A percentile compares a stretch with the other conserved stretches of the same genome.
phyloP scores from a whole-genome alignment of 2,329 filamentous ascomycete genomes.

The Hypoxylon sp. region DNA sequence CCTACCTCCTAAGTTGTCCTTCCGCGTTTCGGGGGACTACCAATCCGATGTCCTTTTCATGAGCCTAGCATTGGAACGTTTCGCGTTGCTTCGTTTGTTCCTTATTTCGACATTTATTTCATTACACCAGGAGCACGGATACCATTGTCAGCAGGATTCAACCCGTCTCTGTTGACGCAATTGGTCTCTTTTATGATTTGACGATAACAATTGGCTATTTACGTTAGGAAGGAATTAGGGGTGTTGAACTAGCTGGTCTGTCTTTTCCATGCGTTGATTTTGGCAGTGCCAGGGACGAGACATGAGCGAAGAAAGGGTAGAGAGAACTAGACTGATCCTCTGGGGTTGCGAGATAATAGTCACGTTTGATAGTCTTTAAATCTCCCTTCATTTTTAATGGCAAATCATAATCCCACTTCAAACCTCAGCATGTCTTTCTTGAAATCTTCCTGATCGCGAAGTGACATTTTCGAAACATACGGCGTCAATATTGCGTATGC shows the following conservation, averaged over 20 bases:
- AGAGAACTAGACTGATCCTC: slow-evolving; percentile 11
- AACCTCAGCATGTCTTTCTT: neutral
- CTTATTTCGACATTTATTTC: slow-evolving; percentile 2
- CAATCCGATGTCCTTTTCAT: slow-evolving; percentile 5
- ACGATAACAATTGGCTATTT: slow-evolving; percentile 10
- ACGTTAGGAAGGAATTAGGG: neutral
- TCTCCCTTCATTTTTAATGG: slow-evolving; percentile 10
- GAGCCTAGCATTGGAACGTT: slow-evolving; percentile 10
- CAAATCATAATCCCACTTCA: neutral
- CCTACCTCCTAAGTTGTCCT: neutral
- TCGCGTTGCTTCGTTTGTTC: neutral
- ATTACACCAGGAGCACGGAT: slow-evolving; percentile 6
- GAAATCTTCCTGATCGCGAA: neutral
- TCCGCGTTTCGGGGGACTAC: neutral
- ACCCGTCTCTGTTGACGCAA: neutral
- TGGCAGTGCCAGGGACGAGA: neutral
- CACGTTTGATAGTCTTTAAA: slow-evolving; percentile 15
- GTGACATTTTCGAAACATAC: neutral
- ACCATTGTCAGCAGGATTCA: neutral
- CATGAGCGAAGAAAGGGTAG: slow-evolving; percentile 1
- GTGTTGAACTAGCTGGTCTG: neutral
- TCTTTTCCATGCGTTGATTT: neutral
- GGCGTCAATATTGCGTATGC: neutral
- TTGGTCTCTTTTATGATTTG: slow-evolving; percentile 10
- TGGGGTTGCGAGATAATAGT: slow-evolving; percentile 33